These are phyloP conservation scores for Periconia macrospinosa DNA, from an alignment of 2,329 filamentous ascomycete genomes.

Conservation along the genomic window DNA sequence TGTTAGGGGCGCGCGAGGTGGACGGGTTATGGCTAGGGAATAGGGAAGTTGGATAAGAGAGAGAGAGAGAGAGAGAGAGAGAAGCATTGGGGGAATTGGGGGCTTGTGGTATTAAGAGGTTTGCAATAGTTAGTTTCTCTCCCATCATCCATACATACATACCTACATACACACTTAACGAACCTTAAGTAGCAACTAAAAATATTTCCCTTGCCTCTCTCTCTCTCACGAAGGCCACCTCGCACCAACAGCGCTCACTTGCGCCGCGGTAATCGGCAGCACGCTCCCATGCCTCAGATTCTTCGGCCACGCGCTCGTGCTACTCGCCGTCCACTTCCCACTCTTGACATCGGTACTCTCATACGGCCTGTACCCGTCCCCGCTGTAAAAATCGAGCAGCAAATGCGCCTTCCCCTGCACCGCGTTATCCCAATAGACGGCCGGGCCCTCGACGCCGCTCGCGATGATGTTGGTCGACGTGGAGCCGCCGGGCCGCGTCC, in stretches of 20 bases:
- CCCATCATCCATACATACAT: too few species aligned
- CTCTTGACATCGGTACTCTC: slow-evolving; percentile 48
- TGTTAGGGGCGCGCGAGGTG: too few species aligned
- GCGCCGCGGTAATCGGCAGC: slow-evolving; percentile 49
- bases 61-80: too few species aligned
- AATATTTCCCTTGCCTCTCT: too few species aligned
- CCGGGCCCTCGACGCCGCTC: slow-evolving; percentile 34
- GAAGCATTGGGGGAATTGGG: too few species aligned
- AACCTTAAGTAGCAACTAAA: too few species aligned
- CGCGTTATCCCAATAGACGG: slow-evolving; percentile 38
- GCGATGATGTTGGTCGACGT: slow-evolving; percentile 48
- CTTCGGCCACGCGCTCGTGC: slow-evolving; percentile 47
- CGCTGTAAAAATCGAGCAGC: slow-evolving; percentile 46
- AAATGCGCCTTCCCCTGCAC: slow-evolving; percentile 46
- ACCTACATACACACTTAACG: too few species aligned
- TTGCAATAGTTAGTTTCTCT: too few species aligned
- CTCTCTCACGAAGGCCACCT: slow-evolving; percentile 32
- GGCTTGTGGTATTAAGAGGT: too few species aligned
- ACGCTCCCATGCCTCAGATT: slow-evolving; percentile 58
- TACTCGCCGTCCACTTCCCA: slow-evolving; percentile 53
- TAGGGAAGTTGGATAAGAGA: too few species aligned
- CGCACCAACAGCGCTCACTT: slow-evolving; percentile 46
- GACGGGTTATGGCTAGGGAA: too few species aligned
- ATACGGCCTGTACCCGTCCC: slow-evolving; percentile 56
- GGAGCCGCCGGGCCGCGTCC: slow-evolving; percentile 53